phyloP scores from a whole-genome alignment of 306 rosid species.

The Fragaria iinumae region DNA sequence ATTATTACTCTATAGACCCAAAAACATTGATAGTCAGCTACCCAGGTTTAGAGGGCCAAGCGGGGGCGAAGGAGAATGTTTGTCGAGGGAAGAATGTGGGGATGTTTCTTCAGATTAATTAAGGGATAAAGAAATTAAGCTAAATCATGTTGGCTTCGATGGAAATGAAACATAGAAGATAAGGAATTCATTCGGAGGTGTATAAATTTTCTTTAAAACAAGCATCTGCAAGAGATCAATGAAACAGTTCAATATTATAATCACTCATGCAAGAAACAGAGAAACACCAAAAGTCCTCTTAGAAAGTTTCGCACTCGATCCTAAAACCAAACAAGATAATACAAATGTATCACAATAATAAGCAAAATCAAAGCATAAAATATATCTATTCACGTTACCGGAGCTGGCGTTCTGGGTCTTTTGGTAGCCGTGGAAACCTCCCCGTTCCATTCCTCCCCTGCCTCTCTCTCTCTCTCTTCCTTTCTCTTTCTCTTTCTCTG shows the following conservation, averaged over 20 bases:
- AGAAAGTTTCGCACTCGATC: background rate
- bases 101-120: background rate
- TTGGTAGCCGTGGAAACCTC: slow-evolving; percentile 74
- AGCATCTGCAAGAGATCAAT: background rate
- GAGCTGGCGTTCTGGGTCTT: slow-evolving; percentile 49
- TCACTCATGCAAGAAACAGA: background rate
- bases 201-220: background rate
- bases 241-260: background rate
- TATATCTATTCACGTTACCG: slow-evolving; percentile 23
- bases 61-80: background rate
- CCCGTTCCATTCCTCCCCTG: slow-evolving; percentile 42
- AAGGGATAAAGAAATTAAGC: background rate
- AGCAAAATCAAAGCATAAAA: background rate
- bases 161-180: background rate
- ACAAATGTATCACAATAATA: background rate
- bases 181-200: background rate
- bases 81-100: background rate
- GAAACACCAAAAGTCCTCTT: background rate
- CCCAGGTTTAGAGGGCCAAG: background rate
- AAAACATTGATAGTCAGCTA: background rate
- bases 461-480: background rate
- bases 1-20: background rate
- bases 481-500: background rate
- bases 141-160: background rate
- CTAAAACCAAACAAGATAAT: background rate